phyloP scores from a whole-genome alignment of 164 flowering plant genomes.

The Chimonanthus salicifolius region DNA sequence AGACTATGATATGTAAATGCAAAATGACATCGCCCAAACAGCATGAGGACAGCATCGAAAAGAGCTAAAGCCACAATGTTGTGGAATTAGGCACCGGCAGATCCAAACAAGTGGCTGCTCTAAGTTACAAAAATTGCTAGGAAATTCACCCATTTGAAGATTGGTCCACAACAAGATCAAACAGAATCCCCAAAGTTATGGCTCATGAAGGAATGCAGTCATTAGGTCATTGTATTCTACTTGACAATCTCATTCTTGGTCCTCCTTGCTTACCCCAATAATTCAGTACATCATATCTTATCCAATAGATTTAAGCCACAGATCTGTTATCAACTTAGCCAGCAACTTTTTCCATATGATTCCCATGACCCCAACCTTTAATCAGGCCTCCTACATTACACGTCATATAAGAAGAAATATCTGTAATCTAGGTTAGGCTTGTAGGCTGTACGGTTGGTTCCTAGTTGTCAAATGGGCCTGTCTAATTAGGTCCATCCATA shows the following conservation, averaged over 20 bases:
- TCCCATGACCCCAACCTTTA: not conserved
- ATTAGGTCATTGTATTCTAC: no score
- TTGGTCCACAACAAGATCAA: not conserved
- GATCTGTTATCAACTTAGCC: slow-evolving; percentile 10
- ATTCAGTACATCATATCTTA: slow-evolving; percentile 12
- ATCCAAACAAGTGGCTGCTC: no score
- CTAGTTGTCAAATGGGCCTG: no score
- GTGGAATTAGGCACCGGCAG: no score
- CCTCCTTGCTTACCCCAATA: slow-evolving; percentile 1
- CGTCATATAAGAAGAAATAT: not conserved
- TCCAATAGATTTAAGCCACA: slow-evolving; percentile 15
- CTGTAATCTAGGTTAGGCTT: no score
- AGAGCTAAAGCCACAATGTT: no score
- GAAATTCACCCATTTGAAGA: not conserved
- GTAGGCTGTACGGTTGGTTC: no score
- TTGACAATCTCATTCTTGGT: not conserved
- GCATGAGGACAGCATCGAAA: no score
- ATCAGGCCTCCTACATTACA: not conserved
- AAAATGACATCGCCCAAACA: no score
- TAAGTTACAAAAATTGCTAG: not conserved
- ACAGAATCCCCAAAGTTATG: not conserved
- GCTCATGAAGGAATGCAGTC: not conserved
- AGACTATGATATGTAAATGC: no score
- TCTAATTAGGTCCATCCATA: no score
- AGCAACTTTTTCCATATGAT: not conserved